A percentile compares a stretch with the other conserved stretches of the same genome.
Conservation (phyloP, 225 moss, liverwort and hornwort genomes). For the Straminergon stramineum region DNA sequence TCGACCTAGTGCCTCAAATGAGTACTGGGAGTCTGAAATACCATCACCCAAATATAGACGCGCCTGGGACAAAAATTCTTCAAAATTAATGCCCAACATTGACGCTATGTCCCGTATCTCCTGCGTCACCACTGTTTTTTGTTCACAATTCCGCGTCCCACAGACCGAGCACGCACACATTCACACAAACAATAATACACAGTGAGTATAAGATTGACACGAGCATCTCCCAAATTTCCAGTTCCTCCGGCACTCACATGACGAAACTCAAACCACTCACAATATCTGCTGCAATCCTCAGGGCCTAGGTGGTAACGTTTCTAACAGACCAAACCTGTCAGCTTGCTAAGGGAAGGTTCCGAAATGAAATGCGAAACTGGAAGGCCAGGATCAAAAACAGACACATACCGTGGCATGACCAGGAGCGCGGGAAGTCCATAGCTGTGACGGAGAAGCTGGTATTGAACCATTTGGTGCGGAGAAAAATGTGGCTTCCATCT, state of each 20-base stretch:
- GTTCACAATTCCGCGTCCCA: neutral
- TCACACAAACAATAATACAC: neutral
- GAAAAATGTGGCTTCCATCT: slow-evolving; percentile 21
- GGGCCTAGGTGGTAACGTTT: neutral
- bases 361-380: neutral
- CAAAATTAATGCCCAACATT: neutral
- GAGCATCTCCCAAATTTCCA: neutral
- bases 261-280: neutral
- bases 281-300: neutral
- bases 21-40: slow-evolving; percentile 10
- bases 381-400: neutral
- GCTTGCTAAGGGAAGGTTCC: neutral
- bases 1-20: slow-evolving; percentile 7
- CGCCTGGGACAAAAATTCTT: slow-evolving; percentile 24
- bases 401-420: slow-evolving; percentile 31
- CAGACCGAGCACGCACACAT: neutral
- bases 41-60: slow-evolving; percentile 21
- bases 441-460: slow-evolving; percentile 26
- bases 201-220: neutral
- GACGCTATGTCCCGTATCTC: slow-evolving; percentile 22
- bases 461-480: slow-evolving; percentile 24
- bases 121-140: slow-evolving; percentile 21
- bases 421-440: slow-evolving; percentile 29
- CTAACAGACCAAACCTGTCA: neutral
- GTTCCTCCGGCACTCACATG: neutral